Base-by-base conservation (phyloP, 805 yeast species). In the Saturnispora saitoi region DNA sequence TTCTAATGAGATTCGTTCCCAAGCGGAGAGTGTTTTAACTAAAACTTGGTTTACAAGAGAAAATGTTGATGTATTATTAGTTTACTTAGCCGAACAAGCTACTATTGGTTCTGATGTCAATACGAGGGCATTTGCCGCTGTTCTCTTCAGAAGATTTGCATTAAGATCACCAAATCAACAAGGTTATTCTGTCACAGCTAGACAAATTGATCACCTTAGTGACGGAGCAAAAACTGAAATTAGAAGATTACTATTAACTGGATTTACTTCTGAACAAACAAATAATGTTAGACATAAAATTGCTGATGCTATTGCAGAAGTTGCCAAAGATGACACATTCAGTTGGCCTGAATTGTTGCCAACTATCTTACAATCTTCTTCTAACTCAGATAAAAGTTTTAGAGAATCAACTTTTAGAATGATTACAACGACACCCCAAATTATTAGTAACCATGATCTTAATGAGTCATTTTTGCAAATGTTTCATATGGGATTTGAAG, bases 341-440 rank as follows among this genome's bases (percentile, higher is more conserved):
- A 71, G 70, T 20, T 91, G 99, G 99, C 78, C 82, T 14, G 90
- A 86, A 38, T 75, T 85, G 43, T 67, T 89, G 34, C 88, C 86
- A 46, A 80, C 88, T 0, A 70, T 91, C 36, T 77, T 87, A 53
- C 78, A 77, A 56, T 88, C 93, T 10, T 54, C 64, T 8, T 30
- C 58, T n/a, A 64, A 56, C 53, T 49, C 48, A 31, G 84, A 83
- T 58, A 71, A 83, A 14, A 77, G 81, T 49, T 80, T 86, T 54
- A 80, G 96, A 60, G 98, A 91, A 64, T 83, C 95, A 1, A 86
- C 95, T 14, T 93, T 86, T 69, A 80, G 99, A 67, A 86, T 93
- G 45, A 78, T 93, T 50, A 75, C 96, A 4, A 72, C 95, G 1
- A 79, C 87, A 36, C 98, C 99, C 7, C 83, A 81, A 49, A 70